Percentiles rank a stretch among this genome's conserved stretches.
Conservation (phyloP, 176 grass and related monocot species). For the Themeda triandra region DNA sequence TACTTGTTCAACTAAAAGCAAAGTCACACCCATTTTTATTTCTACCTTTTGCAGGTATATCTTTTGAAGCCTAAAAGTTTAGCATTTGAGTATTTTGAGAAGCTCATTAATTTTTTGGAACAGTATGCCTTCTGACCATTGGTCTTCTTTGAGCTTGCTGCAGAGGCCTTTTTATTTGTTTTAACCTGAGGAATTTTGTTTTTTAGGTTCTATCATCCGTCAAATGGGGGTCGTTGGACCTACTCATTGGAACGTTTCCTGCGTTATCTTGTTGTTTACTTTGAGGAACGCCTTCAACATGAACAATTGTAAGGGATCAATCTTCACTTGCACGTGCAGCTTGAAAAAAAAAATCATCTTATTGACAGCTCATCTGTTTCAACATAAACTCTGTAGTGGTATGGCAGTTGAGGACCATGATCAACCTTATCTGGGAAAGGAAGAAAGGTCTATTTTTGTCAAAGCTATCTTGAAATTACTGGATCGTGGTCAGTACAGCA, state of each 20-base stretch:
- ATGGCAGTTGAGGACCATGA: conserved; percentile 22
- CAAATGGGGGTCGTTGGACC: conserved; percentile 96
- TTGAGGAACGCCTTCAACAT: conserved; percentile 73
- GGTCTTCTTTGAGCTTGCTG: conserved; percentile 21
- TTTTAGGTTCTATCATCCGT: conserved; percentile 97
- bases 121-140: conserved; percentile 69
- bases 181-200: conserved; percentile 14
- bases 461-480: conserved; percentile 83
- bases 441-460: conserved; percentile 73
- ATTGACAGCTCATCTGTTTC: conserved; percentile 25
- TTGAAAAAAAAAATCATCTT: conserved; percentile 6
- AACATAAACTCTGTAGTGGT: conserved; percentile 36
- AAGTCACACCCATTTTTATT: neutral
- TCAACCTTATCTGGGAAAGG: conserved; percentile 55
- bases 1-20: conserved; percentile 2
- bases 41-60: conserved; percentile 65
- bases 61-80: conserved; percentile 73
- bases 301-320: conserved; percentile 81
- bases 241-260: conserved; percentile 80
- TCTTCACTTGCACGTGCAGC: neutral
- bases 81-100: conserved; percentile 78
- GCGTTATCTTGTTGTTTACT: conserved; percentile 74
- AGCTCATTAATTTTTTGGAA: conserved; percentile 85
- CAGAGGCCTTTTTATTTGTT: conserved; percentile 24
- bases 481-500: conserved; percentile 96